Base-by-base conservation (phyloP, 208 protist species). In the Wallacemonas sp. region DNA sequence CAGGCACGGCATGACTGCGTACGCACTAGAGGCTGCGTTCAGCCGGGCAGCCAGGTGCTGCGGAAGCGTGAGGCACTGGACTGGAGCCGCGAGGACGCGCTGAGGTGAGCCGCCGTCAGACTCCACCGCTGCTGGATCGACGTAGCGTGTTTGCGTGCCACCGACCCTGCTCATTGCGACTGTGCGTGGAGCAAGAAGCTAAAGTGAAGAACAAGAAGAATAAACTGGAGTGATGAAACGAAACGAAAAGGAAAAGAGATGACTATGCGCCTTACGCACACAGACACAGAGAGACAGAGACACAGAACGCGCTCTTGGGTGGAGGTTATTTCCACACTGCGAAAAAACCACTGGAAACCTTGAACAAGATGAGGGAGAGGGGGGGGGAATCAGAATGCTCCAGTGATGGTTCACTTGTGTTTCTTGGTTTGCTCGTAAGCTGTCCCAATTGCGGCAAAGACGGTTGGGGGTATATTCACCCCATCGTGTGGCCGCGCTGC, bases 1-100 rank as follows among this genome's bases (percentile, higher is more conserved):
- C 17, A 85, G 56, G 44, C 83, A 90, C 14, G 83, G 83, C 43
- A 86, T 61, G n/a, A 24, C 47, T 2, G 54, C 66, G 23, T 85
- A 55, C n/a, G 62, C 65, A 12, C 63, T 29, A 5, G 21, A 14
- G 19, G 66, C 56, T 29, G 68, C 65, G 21, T 83, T 70, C 26
- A 88, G 54, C 1, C 62, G 73, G 1, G 43, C 49, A 8, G 62
- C 62, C 3, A 58, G 11, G 29, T 58, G 52, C 60, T 2, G 17
- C 36, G 39, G 47, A 33, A 52, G 36, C 14, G 2, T 19, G 8
- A 66, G 30, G 24, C 49, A 66, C 19, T 23, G 36, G n/a, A n/a
- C n/a, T n/a, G n/a, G n/a, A n/a, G n/a, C n/a, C n/a, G n/a, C n/a
- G n/a, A n/a, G n/a, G n/a, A n/a, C n/a, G n/a, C n/a, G n/a, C n/a